Base-by-base conservation (phyloP, 345 rosid species). In the Streptanthus diversifolius region DNA sequence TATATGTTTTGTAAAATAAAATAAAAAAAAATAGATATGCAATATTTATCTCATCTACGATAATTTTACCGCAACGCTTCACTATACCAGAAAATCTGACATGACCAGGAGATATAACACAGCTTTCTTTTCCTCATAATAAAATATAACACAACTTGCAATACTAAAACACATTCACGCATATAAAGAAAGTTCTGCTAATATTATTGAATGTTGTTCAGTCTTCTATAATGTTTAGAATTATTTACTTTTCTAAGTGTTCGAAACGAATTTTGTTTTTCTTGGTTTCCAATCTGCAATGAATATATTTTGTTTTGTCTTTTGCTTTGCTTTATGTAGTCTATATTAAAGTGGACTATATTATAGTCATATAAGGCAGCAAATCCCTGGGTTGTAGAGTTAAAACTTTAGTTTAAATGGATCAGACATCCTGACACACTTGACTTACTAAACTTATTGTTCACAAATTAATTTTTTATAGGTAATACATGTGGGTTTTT, bases 71-170 rank as follows among this genome's bases (percentile, higher is more conserved):
- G 24, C 35, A 65, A 21, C 29, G 32, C 54, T 36, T 51, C 35
- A 24, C 48, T 24, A 52, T 7, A 19, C 17, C 24, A 49, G 22
- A 66, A 66, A 22, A 19, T 12, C 12, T 65, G 58, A 33, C 29
- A 33, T 19, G 14, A 21, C 70, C 22, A 19, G 30, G 10, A 24
- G 32, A 9, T 36, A 5, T n/a, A 36, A 27, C 47, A 36, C 71
- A 37, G 24, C 32, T 14, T 36, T 27, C 4, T 27, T 27, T 53
- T 14, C 18, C 18, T 25, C 4, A 0, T 19, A 22, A 7, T 21
- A 19, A 14, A 64, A 18, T 32, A 17, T 14, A 48, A 49, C 44
- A 48, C 71, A 66, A 24, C 37, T 66, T 27, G 49, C 71, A 66
- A 25, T 52, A 37, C 7, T 22, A n/a, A 52, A 24, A 24, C 17